Percentiles rank a stretch among this genome's conserved stretches.
phyloP scores from a whole-genome alignment of 2,329 filamentous ascomycete genomes.

The Phoma sp. region DNA sequence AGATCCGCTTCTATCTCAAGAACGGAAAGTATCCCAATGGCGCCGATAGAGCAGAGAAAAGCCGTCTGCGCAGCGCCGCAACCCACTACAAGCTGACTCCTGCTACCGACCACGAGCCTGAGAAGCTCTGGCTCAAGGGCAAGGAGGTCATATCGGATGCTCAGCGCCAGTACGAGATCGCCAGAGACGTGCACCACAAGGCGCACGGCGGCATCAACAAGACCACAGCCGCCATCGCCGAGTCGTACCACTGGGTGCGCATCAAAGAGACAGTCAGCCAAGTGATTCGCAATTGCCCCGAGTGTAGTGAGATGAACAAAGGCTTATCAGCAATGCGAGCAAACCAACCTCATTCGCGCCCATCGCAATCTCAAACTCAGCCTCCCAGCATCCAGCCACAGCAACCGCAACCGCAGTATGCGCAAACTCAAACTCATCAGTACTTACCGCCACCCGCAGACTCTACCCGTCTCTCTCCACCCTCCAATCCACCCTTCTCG shows the following conservation, averaged over 20 bases:
- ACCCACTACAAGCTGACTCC: conserved; percentile 87
- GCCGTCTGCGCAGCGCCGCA: conserved; percentile 86
- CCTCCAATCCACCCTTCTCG: background rate
- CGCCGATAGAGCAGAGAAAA: conserved; percentile 94
- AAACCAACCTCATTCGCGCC: conserved; percentile 19
- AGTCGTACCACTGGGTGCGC: conserved; percentile 95
- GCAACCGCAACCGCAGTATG: too few species aligned
- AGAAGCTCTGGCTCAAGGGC: conserved; percentile 90
- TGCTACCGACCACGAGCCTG: conserved; percentile 50
- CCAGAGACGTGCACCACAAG: conserved; percentile 73
- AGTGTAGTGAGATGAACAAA: conserved; percentile 76
- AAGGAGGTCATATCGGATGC: conserved; percentile 96
- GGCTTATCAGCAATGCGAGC: conserved; percentile 35
- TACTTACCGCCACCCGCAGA: conserved; percentile 4
- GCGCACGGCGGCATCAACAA: conserved; percentile 97
- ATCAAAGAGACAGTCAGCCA: conserved; percentile 98
- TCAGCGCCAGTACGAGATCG: conserved; percentile 87
- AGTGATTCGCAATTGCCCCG: conserved; percentile 87
- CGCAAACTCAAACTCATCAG: background rate
- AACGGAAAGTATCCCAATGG: conserved; percentile 91
- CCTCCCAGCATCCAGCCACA: conserved; percentile 12
- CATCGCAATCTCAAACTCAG: background rate
- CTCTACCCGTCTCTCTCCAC: conserved; percentile 11
- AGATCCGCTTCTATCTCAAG: conserved; percentile 97
- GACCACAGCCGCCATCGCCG: conserved; percentile 90